Evolutionary conservation across 2,329 filamentous ascomycete genomes (phyloP).

Genomic region (Pseudogymnoascus sp.): DNA sequence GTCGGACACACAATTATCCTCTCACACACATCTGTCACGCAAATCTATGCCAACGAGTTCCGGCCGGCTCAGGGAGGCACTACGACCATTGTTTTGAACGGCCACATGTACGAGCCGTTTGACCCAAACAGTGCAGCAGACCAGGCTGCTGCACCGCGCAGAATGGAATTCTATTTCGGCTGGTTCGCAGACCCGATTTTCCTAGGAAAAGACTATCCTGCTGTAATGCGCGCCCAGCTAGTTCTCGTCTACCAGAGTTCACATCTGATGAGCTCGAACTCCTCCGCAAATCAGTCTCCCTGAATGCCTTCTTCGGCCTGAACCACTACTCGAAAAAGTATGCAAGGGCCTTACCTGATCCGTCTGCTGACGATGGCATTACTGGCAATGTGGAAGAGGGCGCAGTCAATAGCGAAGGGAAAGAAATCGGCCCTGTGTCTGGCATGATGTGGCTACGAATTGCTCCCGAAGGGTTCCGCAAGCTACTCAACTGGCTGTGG

Average conservation of each 20-base stretch:
- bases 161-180: slow-evolving; percentile 23
- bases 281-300: slow-evolving; percentile 15
- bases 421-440: slow-evolving; percentile 18
- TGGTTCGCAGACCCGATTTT: slow-evolving; percentile 25
- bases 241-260: slow-evolving; percentile 19
- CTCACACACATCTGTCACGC: slow-evolving; percentile 20
- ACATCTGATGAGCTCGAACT: slow-evolving; percentile 17
- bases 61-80: slow-evolving; percentile 15
- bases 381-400: slow-evolving; percentile 21
- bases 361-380: slow-evolving; percentile 20
- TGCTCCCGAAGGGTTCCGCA: slow-evolving; percentile 19
- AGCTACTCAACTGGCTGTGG: slow-evolving; percentile 21
- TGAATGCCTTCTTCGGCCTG: slow-evolving; percentile 23
- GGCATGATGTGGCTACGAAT: slow-evolving; percentile 14
- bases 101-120: slow-evolving; percentile 23
- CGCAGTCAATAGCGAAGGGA: slow-evolving; percentile 18
- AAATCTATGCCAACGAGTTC: slow-evolving; percentile 20
- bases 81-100: slow-evolving; percentile 20
- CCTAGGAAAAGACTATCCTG: slow-evolving; percentile 19
- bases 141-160: slow-evolving; percentile 19
- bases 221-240: slow-evolving; percentile 19
- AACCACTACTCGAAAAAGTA: slow-evolving; percentile 25
- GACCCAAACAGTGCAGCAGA: slow-evolving; percentile 17
- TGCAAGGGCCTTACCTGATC: slow-evolving; percentile 17
- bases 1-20: slow-evolving; percentile 24